phyloP scores from a whole-genome alignment of 2,329 filamentous ascomycete genomes.

The Nemania sp. region DNA sequence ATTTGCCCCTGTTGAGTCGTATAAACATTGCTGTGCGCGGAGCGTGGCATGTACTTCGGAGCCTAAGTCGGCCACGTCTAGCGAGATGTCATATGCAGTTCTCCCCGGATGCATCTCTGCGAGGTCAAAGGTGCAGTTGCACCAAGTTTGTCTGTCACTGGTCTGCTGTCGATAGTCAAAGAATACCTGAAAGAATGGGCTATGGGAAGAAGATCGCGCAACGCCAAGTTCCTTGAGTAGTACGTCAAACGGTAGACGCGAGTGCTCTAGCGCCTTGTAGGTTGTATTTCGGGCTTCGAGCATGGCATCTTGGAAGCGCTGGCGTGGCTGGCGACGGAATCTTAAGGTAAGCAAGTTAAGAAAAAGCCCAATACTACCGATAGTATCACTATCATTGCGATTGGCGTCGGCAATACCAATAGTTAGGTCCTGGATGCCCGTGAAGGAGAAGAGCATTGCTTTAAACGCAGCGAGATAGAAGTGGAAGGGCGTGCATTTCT shows the following conservation, averaged over 20 bases:
- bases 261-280: conserved; percentile 53
- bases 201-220: conserved; percentile 53
- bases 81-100: conserved; percentile 45
- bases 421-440: conserved; percentile 54
- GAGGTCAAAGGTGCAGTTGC: conserved; percentile 43
- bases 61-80: conserved; percentile 41
- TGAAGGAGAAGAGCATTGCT: conserved; percentile 53
- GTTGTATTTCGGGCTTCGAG: conserved; percentile 1
- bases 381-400: conserved; percentile 46
- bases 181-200: conserved; percentile 61
- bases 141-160: conserved; percentile 45
- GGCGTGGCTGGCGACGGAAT: conserved; percentile 10
- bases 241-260: conserved; percentile 59
- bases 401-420: conserved; percentile 60
- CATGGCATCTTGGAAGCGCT: conserved; percentile 23
- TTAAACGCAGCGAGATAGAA: conserved; percentile 59
- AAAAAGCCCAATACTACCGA: conserved; percentile 53
- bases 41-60: conserved; percentile 32
- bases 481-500: conserved; percentile 54
- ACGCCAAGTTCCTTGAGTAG: conserved; percentile 52
- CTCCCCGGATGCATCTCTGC: conserved; percentile 27
- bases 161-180: conserved; percentile 59
- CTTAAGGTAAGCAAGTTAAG: conserved; percentile 56
- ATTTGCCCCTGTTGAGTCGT: conserved; percentile 34
- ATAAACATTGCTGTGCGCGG: conserved; percentile 39